phyloP scores from a whole-genome alignment of 1,284 basidiomycete genomes.

The Ceratorhiza oryzae-sativae region DNA sequence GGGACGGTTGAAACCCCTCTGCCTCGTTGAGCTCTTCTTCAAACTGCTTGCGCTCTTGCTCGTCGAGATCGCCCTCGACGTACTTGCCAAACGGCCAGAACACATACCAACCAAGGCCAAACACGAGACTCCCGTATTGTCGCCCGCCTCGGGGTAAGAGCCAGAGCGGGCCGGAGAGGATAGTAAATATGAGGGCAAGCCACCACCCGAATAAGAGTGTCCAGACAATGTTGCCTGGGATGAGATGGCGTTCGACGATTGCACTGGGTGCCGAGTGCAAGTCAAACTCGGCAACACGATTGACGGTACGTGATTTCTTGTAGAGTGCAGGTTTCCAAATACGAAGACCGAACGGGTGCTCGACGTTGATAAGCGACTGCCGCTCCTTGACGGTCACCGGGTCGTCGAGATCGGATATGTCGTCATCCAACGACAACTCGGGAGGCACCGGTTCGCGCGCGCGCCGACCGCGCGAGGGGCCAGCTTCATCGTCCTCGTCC shows the following conservation, averaged over 20 bases:
- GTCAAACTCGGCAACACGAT: conserved; percentile 93
- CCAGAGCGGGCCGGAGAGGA: conserved; percentile 73
- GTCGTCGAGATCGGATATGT: conserved; percentile 60
- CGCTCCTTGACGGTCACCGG: conserved; percentile 95
- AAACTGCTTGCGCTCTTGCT: conserved; percentile 47
- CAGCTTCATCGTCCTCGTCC: conserved; percentile 53
- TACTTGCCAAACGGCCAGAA: conserved; percentile 99
- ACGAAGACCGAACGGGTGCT: conserved; percentile 98
- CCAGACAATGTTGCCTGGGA: conserved; percentile 96
- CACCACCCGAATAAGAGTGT: conserved; percentile 88
- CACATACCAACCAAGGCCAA: conserved; percentile 94
- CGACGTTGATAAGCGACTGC: conserved; percentile 98
- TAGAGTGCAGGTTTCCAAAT: conserved; percentile 99
- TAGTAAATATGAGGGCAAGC: conserved; percentile 78
- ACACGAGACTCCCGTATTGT: conserved; percentile 86
- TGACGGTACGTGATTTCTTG: conserved; percentile 97
- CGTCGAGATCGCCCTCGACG: conserved; percentile 80
- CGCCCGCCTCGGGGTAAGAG: conserved; percentile 80
- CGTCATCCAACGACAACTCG: conserved; percentile 38
- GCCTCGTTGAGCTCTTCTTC: conserved; percentile 55
- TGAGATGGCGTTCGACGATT: conserved; percentile 86
- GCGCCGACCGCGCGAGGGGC: conserved; percentile 43
- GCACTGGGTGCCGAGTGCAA: conserved; percentile 92
- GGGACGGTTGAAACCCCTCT: conserved; percentile 53
- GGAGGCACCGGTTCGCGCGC: conserved; percentile 18